A percentile compares a stretch with the other conserved stretches of the same genome.
These are phyloP conservation scores for Beauveria sp. DNA, from an alignment of 2,329 filamentous ascomycete genomes.

Conservation along the genomic window DNA sequence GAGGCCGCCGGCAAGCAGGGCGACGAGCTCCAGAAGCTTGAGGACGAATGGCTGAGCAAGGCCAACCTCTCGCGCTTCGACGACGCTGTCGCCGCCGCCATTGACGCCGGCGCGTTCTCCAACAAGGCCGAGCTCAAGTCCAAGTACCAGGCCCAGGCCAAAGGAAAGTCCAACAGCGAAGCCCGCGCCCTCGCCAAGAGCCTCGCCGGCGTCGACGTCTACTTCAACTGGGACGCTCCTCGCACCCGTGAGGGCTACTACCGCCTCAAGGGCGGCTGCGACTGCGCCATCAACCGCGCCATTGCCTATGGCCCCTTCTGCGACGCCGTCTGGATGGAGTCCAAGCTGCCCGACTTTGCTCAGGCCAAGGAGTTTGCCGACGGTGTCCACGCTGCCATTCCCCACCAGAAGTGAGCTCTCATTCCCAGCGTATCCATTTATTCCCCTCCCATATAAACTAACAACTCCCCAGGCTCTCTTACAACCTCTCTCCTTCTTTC, in stretches of 20 bases:
- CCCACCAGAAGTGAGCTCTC: conserved; percentile 78
- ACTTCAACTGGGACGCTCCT: conserved; percentile 93
- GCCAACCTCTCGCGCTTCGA: conserved; percentile 82
- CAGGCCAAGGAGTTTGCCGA: conserved; percentile 91
- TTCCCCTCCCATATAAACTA: conserved; percentile 10
- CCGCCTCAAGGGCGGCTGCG: conserved; percentile 82
- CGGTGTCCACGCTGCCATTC: conserved; percentile 89
- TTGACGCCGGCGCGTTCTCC: conserved; percentile 58
- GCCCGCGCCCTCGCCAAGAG: conserved; percentile 70
- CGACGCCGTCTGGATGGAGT: conserved; percentile 99
- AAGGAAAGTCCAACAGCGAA: conserved; percentile 82
- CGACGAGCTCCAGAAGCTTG: conserved; percentile 75
- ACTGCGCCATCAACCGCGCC: conserved; percentile 84
- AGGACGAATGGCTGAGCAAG: conserved; percentile 77
- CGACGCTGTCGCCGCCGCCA: conserved; percentile 78
- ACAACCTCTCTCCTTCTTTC: conserved; percentile 98
- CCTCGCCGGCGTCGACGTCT: conserved; percentile 71
- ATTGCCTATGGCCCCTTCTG: conserved; percentile 88
- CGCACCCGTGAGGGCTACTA: conserved; percentile 94
- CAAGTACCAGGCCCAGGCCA: conserved; percentile 58
- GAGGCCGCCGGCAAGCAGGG: conserved; percentile 77
- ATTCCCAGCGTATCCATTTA: background rate
- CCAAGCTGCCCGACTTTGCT: conserved; percentile 82
- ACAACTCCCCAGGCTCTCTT: conserved; percentile 61
- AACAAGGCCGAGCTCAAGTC: conserved; percentile 62